phyloP scores from a whole-genome alignment of 352 stramenopile species.

The Paralagenidium karlingii region DNA sequence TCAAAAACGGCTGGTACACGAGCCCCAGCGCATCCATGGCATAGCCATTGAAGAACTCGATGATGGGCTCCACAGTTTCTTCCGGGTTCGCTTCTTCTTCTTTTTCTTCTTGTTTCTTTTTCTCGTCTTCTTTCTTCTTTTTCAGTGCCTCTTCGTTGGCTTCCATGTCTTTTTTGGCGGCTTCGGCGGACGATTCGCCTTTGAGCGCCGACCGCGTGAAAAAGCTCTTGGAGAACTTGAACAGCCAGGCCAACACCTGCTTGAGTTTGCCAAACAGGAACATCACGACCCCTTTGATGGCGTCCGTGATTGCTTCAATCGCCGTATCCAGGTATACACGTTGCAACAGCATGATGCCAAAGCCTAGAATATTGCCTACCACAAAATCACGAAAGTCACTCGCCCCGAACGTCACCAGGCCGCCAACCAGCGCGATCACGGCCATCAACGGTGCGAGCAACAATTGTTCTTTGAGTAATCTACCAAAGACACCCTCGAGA shows the following conservation, averaged over 20 bases:
- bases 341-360: slow-evolving; percentile 91
- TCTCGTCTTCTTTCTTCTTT: slow-evolving; percentile 17
- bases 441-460: slow-evolving; percentile 86
- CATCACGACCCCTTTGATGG: slow-evolving; percentile 20
- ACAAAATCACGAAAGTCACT: slow-evolving; percentile 96
- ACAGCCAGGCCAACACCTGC: slow-evolving; percentile 18
- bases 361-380: slow-evolving; percentile 89
- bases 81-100: slow-evolving; percentile 36
- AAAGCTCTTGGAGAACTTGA: slow-evolving; percentile 13
- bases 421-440: slow-evolving; percentile 80
- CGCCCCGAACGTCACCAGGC: slow-evolving; percentile 91
- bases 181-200: slow-evolving; percentile 1
- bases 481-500: slow-evolving; percentile 83
- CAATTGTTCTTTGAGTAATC: slow-evolving; percentile 85
- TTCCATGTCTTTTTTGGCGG: not conserved
- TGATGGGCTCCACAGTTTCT: slow-evolving; percentile 94
- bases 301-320: slow-evolving; percentile 65
- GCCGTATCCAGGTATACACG: slow-evolving; percentile 85
- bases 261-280: slow-evolving; percentile 19
- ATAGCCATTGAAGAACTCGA: slow-evolving; percentile 88
- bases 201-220: slow-evolving; percentile 34
- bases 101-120: slow-evolving; percentile 23
- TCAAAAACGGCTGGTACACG: slow-evolving; percentile 91
- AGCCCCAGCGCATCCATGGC: slow-evolving; percentile 86
- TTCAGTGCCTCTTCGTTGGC: too few relatives aligned